Percentiles rank a stretch among this genome's conserved stretches.
These are phyloP conservation scores for Heterobasidion annosum DNA, from an alignment of 1,284 basidiomycete species.

Conservation along the genomic window DNA sequence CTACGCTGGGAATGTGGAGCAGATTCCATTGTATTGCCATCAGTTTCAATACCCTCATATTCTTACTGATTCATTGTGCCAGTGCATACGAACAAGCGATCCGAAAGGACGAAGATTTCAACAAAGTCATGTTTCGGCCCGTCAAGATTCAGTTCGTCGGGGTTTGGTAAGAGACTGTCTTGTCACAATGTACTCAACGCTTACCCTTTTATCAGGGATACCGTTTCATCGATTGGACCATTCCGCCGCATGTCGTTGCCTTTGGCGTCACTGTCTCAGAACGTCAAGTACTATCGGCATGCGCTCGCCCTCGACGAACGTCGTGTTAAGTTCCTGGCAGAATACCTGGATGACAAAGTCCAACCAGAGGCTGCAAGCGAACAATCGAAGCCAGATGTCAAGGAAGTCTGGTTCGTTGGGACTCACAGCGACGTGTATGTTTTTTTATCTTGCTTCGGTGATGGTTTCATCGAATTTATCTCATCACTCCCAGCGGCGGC, in stretches of 20 bases:
- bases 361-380: neutral
- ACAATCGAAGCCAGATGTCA: neutral
- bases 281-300: neutral
- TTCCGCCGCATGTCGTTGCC: neutral
- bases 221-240: neutral
- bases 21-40: neutral
- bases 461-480: neutral
- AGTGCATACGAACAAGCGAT: neutral
- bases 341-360: neutral
- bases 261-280: neutral
- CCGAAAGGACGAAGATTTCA: neutral
- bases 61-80: neutral
- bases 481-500: neutral
- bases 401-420: neutral
- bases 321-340: neutral
- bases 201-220: neutral
- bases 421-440: neutral
- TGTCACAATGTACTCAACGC: neutral
- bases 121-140: neutral
- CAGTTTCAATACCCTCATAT: neutral
- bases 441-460: neutral
- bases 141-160: neutral
- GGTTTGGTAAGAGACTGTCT: neutral
- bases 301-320: neutral
- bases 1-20: neutral